Base-by-base conservation (phyloP, 208 protist species). In the Acanthamoeba sp. region DNA sequence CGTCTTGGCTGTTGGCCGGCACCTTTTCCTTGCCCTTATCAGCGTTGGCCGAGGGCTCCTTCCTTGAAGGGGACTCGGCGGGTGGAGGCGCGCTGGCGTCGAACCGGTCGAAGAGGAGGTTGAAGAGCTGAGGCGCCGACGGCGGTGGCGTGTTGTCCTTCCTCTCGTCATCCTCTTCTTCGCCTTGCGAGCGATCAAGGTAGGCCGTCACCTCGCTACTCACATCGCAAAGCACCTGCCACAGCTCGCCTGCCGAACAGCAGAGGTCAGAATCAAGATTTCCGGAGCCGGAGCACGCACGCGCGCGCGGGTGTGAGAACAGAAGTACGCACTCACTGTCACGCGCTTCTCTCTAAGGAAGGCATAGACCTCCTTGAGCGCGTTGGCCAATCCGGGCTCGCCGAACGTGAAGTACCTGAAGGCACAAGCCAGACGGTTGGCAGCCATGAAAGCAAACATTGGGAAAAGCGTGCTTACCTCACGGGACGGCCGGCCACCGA, bases 401-500 rank as follows among this genome's bases (percentile, higher is more conserved):
- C 90, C 90, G 36, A 93, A 93, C 16, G 90, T 93, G 71, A 52
- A 93, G 36, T 93, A 93, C 20, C 42, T 93, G n/a, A n/a, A n/a
- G n/a, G n/a, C 55, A 62, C 16, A 27, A 27, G 55, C 16, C 22
- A 12, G 22, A 27, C 16, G 12, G 55, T 27, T 22, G 12, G 55
- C 55, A 62, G 22, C 22, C 16, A 62, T 62, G 12, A 12, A 62
- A 62, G 55, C n/a, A n/a, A 62, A 27, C 55, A 62, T 12, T 0
- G 24, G 0, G 22, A 4, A 20, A 20, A 2, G 55, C 18, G 14
- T n/a, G 20, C 36, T 38, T 32, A 85, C 76, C 76, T 50, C 76
- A 91, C 4, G 7, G 84, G 84, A 6, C 84, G 84, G 12, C 84
- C 27, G 12, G 59, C 18, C 0, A 52, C 36, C 0, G 84, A 40